Conservation (phyloP, 139 green algal genomes). For the Haematococcus lacustris region DNA sequence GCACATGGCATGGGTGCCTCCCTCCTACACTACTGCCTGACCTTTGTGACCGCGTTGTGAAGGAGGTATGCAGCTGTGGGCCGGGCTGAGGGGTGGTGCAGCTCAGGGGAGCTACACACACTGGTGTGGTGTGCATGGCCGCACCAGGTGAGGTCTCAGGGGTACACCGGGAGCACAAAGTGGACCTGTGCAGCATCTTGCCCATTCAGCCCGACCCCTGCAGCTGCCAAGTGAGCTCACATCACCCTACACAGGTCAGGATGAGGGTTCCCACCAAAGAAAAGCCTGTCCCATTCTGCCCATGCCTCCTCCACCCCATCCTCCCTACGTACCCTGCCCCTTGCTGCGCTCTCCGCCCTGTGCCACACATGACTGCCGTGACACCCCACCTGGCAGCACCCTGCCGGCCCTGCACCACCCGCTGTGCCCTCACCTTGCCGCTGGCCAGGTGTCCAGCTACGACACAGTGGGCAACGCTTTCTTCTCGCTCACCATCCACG, state of each 20-base stretch:
- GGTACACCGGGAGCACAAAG: no score
- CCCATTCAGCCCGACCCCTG: no score
- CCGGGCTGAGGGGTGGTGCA: neutral
- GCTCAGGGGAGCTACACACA: no score
- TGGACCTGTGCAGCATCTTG: no score
- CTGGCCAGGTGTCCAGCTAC: slow-evolving; percentile 40
- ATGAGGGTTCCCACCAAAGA: neutral
- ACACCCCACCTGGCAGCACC: neutral
- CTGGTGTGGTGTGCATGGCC: no score
- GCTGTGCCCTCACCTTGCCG: neutral
- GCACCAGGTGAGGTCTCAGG: no score
- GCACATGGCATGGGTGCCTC: neutral
- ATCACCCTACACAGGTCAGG: no score
- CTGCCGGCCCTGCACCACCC: neutral
- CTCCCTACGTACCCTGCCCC: neutral
- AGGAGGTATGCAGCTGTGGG: neutral
- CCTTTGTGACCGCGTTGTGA: neutral
- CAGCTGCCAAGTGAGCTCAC: no score
- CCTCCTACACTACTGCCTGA: neutral
- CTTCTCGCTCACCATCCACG: slow-evolving; percentile 72
- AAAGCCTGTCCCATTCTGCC: neutral
- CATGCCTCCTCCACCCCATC: neutral
- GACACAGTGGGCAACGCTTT: slow-evolving; percentile 83
- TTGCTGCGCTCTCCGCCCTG: neutral
- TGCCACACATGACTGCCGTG: neutral